Conservation (phyloP, 2,329 filamentous ascomycete genomes). For the Paecilomyces sp. region DNA sequence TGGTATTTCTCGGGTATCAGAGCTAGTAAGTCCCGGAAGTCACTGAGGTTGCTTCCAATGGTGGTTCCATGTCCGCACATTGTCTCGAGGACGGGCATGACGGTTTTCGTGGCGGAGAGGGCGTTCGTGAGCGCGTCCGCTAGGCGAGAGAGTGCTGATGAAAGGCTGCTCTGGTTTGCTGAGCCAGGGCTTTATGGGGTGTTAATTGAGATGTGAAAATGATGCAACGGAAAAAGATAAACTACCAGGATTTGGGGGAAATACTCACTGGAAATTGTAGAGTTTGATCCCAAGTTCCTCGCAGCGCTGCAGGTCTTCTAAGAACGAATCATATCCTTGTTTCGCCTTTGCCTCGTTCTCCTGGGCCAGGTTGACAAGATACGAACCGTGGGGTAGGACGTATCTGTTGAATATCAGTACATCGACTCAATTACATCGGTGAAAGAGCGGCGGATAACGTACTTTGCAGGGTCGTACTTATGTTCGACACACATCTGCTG, state of each 20-base stretch:
- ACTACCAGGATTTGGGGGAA: background rate
- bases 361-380: slow-evolving; percentile 92
- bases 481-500: slow-evolving; percentile 60
- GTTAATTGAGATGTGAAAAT: slow-evolving; percentile 2
- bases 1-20: slow-evolving; percentile 67
- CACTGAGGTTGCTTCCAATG: slow-evolving; percentile 77
- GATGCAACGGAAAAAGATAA: background rate
- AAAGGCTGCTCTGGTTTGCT: slow-evolving; percentile 59
- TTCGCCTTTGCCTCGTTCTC: slow-evolving; percentile 69
- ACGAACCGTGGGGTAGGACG: slow-evolving; percentile 87
- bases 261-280: slow-evolving; percentile 82
- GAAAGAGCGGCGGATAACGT: slow-evolving; percentile 6
- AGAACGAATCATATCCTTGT: slow-evolving; percentile 77
- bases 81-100: slow-evolving; percentile 84
- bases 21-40: slow-evolving; percentile 76
- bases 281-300: slow-evolving; percentile 76
- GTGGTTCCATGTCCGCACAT: slow-evolving; percentile 90
- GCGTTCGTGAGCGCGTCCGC: slow-evolving; percentile 76
- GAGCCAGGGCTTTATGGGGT: slow-evolving; percentile 58
- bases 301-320: slow-evolving; percentile 82
- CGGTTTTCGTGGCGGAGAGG: slow-evolving; percentile 65
- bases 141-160: slow-evolving; percentile 68
- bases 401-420: slow-evolving; percentile 35
- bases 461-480: slow-evolving; percentile 60
- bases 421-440: background rate